These are phyloP conservation scores for Alternaria solani DNA, from an alignment of 2,329 filamentous ascomycete species.

Conservation along the genomic window DNA sequence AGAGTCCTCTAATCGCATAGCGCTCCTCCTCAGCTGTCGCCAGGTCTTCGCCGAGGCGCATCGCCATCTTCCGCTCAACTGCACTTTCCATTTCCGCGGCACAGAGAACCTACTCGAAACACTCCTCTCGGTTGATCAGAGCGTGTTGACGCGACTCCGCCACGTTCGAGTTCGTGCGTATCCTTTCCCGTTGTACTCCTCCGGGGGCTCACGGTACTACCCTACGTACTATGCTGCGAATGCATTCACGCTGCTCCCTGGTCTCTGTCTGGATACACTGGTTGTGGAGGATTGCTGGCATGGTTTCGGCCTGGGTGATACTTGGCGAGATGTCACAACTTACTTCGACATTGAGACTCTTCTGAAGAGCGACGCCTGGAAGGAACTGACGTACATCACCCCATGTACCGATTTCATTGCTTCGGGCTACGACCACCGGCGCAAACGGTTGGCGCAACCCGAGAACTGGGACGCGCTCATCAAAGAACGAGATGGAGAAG, in stretches of 20 bases:
- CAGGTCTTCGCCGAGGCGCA: slow-evolving; percentile 43
- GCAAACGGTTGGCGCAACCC: slow-evolving; percentile 40
- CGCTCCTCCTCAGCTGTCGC: slow-evolving; percentile 42
- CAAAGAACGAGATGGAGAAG: slow-evolving; percentile 41
- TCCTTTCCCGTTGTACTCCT: slow-evolving; percentile 44
- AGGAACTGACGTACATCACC: slow-evolving; percentile 42
- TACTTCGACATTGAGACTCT: slow-evolving; percentile 47
- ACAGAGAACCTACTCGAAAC: slow-evolving; percentile 46
- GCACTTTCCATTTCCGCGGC: slow-evolving; percentile 43
- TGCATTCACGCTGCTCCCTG: slow-evolving; percentile 43
- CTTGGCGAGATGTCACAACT: slow-evolving; percentile 46
- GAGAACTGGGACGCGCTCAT: slow-evolving; percentile 42
- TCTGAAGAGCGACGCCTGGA: slow-evolving; percentile 45
- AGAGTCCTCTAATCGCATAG: slow-evolving; percentile 33
- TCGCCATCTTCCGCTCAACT: slow-evolving; percentile 44
- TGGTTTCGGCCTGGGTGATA: slow-evolving; percentile 44
- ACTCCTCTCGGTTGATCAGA: slow-evolving; percentile 41
- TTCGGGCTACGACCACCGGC: slow-evolving; percentile 43
- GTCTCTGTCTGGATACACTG: slow-evolving; percentile 42
- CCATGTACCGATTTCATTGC: slow-evolving; percentile 48
- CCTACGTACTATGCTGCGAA: slow-evolving; percentile 44
- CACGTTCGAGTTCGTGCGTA: slow-evolving; percentile 43
- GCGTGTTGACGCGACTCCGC: slow-evolving; percentile 42
- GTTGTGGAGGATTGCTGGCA: slow-evolving; percentile 48
- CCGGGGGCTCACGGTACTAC: slow-evolving; percentile 38